phyloP scores from a whole-genome alignment of 371 early-diverging fungal genomes.

The Rhizopus microsporus region DNA sequence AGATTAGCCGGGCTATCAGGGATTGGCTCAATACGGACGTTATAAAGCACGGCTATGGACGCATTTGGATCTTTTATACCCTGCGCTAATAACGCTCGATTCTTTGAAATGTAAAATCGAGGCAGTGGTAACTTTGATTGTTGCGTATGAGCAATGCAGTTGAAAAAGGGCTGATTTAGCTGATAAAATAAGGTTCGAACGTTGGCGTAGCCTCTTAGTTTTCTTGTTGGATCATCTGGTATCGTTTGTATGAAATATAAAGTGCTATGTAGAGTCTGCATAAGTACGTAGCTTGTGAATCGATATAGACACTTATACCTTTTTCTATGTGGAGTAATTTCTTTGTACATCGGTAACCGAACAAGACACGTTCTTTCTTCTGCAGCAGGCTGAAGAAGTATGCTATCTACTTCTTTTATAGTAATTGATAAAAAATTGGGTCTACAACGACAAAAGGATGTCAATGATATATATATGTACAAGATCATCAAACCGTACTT shows the following conservation, averaged over 20 bases:
- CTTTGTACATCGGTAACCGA: slow-evolving; percentile 18
- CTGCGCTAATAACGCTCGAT: slow-evolving; percentile 39
- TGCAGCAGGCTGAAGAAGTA: background rate
- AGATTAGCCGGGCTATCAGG: slow-evolving; percentile 6
- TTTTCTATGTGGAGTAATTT: slow-evolving; percentile 10
- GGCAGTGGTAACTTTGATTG: slow-evolving; percentile 27
- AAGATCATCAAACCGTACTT: slow-evolving; percentile 12
- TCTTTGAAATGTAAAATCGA: slow-evolving; percentile 46
- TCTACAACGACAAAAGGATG: background rate
- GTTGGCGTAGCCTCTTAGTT: slow-evolving; percentile 31
- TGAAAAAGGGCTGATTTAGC: slow-evolving; percentile 37
- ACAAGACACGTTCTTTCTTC: slow-evolving; percentile 8
- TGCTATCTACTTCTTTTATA: background rate
- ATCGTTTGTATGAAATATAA: slow-evolving; percentile 38
- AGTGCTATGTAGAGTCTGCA: slow-evolving; percentile 9
- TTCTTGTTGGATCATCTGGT: slow-evolving; percentile 18
- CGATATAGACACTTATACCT: slow-evolving; percentile 11
- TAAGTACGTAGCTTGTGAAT: background rate
- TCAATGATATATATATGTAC: background rate
- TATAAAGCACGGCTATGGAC: slow-evolving; percentile 29
- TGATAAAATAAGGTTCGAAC: slow-evolving; percentile 33
- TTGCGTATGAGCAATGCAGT: slow-evolving; percentile 13
- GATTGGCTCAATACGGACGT: slow-evolving; percentile 21
- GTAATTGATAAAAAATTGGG: slow-evolving; percentile 15
- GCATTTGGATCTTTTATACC: slow-evolving; percentile 32